Evolutionary conservation across 1,284 basidiomycete species (phyloP).

Genomic region (Apiotrichum akiyoshidainum): DNA sequence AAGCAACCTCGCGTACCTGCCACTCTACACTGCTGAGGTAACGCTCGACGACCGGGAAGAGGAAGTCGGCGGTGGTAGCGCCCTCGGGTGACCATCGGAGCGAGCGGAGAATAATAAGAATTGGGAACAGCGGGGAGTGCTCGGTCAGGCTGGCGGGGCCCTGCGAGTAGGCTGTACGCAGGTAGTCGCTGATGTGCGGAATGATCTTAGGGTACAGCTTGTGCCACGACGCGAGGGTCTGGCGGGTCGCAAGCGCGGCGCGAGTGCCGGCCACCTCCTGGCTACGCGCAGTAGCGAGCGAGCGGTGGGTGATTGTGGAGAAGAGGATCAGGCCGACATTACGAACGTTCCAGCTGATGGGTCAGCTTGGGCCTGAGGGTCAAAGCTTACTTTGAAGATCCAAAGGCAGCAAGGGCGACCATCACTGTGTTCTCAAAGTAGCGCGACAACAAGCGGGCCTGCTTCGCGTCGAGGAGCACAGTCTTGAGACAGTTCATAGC

Average conservation of each 20-base stretch:
- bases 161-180: constrained; percentile 10
- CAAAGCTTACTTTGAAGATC: constrained; percentile 44
- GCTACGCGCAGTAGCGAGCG: constrained; percentile 29
- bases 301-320: constrained; percentile 43
- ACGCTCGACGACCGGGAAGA: constrained; percentile 25
- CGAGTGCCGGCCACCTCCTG: constrained; percentile 34
- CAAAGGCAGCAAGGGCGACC: constrained; percentile 42
- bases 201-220: constrained; percentile 37
- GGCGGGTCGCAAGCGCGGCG: constrained; percentile 32
- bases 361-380: too few relatives aligned
- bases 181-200: constrained; percentile 31
- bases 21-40: constrained; percentile 36
- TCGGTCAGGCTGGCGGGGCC: constrained; percentile 12
- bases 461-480: constrained; percentile 46
- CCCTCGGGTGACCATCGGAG: constrained; percentile 33
- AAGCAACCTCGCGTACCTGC: constrained; percentile 44
- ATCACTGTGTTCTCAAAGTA: constrained; percentile 46
- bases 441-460: constrained; percentile 32
- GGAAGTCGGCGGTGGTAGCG: constrained; percentile 22
- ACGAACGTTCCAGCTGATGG: constrained; percentile 49
- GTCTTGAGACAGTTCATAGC: constrained; percentile 50
- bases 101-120: constrained; percentile 45
- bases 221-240: constrained; percentile 39
- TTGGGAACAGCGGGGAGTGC: constrained; percentile 46
- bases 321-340: constrained; percentile 50